A percentile compares a stretch with the other conserved stretches of the same genome.
These are phyloP conservation scores for Lactarius pseudohatsudake DNA, from an alignment of 768 basidiomycete species.

Conservation along the genomic window DNA sequence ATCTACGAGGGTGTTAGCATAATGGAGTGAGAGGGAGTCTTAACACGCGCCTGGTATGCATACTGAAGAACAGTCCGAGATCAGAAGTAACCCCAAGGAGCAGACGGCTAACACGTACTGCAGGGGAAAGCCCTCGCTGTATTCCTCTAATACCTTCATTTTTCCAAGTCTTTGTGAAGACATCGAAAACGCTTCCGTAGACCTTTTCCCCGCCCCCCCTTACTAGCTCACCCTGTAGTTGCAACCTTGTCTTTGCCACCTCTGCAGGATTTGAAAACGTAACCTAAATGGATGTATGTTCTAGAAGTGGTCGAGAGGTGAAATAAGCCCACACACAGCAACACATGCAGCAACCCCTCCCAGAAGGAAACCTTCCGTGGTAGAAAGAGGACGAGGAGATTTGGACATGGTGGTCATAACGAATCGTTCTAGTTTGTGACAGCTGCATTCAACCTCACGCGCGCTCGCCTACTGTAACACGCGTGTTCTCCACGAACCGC, in stretches of 20 bases:
- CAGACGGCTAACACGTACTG: constrained; percentile 52
- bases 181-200: constrained; percentile 89
- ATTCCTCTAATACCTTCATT: constrained; percentile 91
- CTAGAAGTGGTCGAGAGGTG: background rate
- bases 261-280: constrained; percentile 79
- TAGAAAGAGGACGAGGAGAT: constrained; percentile 47
- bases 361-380: constrained; percentile 79
- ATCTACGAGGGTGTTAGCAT: constrained; percentile 50
- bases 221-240: constrained; percentile 93
- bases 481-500: constrained; percentile 3
- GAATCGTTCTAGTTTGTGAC: background rate
- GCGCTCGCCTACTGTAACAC: background rate
- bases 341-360: constrained; percentile 91
- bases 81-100: background rate
- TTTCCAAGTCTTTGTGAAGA: constrained; percentile 80
- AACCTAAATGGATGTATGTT: constrained; percentile 49
- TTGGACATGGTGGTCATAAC: constrained; percentile 10
- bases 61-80: constrained; percentile 52
- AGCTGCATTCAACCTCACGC: background rate
- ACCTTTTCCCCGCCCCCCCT: constrained; percentile 70
- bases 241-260: constrained; percentile 92
- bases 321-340: constrained; percentile 55
- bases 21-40: background rate
- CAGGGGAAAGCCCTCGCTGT: constrained; percentile 88
- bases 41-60: constrained; percentile 76